Percentiles rank a stretch among this genome's conserved stretches.
These are phyloP conservation scores for Lodderomyces jiufengensis DNA, from an alignment of 1,139 yeast genomes.

Conservation along the genomic window DNA sequence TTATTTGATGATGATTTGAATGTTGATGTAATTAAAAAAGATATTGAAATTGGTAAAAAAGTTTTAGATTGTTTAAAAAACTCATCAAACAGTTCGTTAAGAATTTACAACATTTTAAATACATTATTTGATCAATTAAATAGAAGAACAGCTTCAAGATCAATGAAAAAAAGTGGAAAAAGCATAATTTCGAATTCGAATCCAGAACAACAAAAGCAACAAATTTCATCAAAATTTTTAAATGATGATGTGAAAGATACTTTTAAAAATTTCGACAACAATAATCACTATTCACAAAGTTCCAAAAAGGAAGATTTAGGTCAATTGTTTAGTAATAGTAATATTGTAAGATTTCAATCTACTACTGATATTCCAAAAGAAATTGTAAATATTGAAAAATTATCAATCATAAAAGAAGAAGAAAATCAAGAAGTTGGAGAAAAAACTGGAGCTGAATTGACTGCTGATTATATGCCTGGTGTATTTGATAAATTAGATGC, in stretches of 20 bases:
- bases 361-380: slow-evolving; percentile 11
- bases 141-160: slow-evolving; percentile 52
- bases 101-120: slow-evolving; percentile 77
- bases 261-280: slow-evolving; percentile 33
- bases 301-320: slow-evolving; percentile 9
- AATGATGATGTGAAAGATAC: slow-evolving; percentile 24
- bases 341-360: slow-evolving; percentile 13
- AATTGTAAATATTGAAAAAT: slow-evolving; percentile 6
- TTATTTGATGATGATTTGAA: slow-evolving; percentile 59
- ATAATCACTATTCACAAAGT: slow-evolving; percentile 24
- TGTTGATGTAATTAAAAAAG: slow-evolving; percentile 64
- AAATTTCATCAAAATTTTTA: slow-evolving; percentile 10
- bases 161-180: slow-evolving; percentile 15
- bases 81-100: slow-evolving; percentile 70
- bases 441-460: slow-evolving; percentile 10
- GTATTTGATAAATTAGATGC: slow-evolving; percentile 80
- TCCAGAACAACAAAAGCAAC: background rate
- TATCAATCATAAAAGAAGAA: slow-evolving; percentile 8
- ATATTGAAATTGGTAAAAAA: slow-evolving; percentile 78
- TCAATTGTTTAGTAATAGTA: slow-evolving; percentile 13
- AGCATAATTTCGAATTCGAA: too few relatives aligned
- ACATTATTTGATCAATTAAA: slow-evolving; percentile 80
- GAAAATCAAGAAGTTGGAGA: slow-evolving; percentile 12
- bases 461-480: slow-evolving; percentile 58
- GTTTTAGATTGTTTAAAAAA: slow-evolving; percentile 70